A percentile compares a stretch with the other conserved stretches of the same genome.
phyloP scores from a whole-genome alignment of 768 basidiomycete species.

The Scleroderma citrinum region DNA sequence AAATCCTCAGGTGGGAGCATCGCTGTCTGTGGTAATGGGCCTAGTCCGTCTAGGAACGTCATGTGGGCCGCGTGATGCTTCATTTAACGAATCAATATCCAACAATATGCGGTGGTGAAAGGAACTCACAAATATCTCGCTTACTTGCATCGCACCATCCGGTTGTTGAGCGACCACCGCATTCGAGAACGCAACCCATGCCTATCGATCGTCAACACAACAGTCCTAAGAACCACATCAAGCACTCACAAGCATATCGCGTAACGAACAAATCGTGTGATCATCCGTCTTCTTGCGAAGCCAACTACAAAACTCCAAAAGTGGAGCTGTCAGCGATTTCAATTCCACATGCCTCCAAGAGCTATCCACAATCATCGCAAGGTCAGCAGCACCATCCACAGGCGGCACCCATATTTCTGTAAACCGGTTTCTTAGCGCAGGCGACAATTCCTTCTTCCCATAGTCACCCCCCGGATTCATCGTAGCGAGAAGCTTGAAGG shows the following conservation, averaged over 20 bases:
- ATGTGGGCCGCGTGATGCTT: conserved; percentile 92
- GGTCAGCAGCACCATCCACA: conserved; percentile 65
- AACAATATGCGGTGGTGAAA: background rate
- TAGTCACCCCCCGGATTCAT: conserved; percentile 99
- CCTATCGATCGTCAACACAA: conserved; percentile 38
- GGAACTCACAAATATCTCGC: conserved; percentile 66
- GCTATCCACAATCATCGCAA: conserved; percentile 68
- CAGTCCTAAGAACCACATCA: background rate
- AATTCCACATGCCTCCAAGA: conserved; percentile 61
- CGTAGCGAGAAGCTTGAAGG: conserved; percentile 89
- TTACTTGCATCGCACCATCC: conserved; percentile 29
- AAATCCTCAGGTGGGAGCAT: conserved; percentile 57
- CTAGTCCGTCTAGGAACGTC: conserved; percentile 87
- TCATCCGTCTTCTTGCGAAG: conserved; percentile 57
- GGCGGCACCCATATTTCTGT: conserved; percentile 99
- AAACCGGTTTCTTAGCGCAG: conserved; percentile 93
- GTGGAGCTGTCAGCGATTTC: conserved; percentile 44
- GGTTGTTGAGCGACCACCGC: conserved; percentile 34
- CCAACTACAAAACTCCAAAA: conserved; percentile 84
- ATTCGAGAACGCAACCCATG: conserved; percentile 91
- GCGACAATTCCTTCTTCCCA: conserved; percentile 97
- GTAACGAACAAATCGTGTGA: conserved; percentile 61
- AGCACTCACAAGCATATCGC: conserved; percentile 77
- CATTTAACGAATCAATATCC: conserved; percentile 10
- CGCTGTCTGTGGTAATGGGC: conserved; percentile 67